Evolutionary conservation across 2,329 filamentous ascomycete genomes (phyloP).

Genomic region (Rutstroemia sydowiana): DNA sequence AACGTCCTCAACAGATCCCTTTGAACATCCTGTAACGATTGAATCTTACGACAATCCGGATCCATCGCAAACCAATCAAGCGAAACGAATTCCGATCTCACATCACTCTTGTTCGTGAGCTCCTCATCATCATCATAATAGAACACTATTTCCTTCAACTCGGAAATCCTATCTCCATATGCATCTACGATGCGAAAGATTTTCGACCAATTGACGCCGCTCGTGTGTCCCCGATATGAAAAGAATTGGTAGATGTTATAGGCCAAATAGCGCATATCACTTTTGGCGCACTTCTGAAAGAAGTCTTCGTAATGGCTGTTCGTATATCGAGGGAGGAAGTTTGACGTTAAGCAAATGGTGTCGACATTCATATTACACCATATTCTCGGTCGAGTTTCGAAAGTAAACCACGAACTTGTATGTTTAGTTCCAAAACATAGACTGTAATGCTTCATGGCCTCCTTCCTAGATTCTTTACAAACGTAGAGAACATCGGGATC

Average conservation of each 20-base stretch:
- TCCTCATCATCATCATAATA: constrained; percentile 1
- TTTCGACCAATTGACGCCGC: not conserved
- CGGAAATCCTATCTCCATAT: not conserved
- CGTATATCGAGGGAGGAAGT: not conserved
- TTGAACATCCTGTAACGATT: constrained; percentile 1
- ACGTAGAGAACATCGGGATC: not conserved
- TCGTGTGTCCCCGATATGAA: not conserved
- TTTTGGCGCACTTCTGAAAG: not conserved
- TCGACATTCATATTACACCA: not conserved
- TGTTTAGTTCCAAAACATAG: not conserved
- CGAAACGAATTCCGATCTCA: constrained; percentile 3
- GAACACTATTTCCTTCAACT: constrained; percentile 1
- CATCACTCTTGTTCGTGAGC: not conserved
- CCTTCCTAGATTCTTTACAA: constrained; percentile 1
- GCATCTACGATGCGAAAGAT: constrained; percentile 2
- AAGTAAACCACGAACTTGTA: not conserved
- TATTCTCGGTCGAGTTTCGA: not conserved
- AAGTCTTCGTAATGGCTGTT: not conserved
- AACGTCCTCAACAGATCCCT: constrained; percentile 1
- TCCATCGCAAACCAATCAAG: constrained; percentile 8
- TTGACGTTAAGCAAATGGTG: not conserved
- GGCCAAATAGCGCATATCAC: not conserved
- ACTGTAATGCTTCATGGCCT: constrained; percentile 2
- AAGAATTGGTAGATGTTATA: not conserved
- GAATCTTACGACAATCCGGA: not conserved